Percentiles rank a stretch among this genome's conserved stretches.
phyloP scores from a whole-genome alignment of 768 basidiomycete genomes.

The Mycena alexandri region DNA sequence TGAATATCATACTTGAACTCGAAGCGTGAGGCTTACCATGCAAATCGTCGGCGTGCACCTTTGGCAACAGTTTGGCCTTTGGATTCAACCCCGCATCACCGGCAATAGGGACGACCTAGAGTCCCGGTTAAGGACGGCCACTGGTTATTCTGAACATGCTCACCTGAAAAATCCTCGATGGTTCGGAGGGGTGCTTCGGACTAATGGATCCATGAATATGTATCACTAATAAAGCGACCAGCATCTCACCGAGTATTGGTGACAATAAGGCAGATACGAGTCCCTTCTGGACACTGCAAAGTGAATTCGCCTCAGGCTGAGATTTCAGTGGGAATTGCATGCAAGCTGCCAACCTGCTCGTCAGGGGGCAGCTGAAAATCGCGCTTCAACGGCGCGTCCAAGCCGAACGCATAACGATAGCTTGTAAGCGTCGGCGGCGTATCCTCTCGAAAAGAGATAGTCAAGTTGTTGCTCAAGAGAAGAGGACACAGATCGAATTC shows the following conservation, averaged over 20 bases:
- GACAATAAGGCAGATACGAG: slow-evolving; percentile 49
- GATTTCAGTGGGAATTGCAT: not conserved
- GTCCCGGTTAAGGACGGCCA: too few relatives aligned
- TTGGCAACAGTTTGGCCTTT: slow-evolving; percentile 38
- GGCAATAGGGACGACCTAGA: slow-evolving; percentile 44
- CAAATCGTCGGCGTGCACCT: slow-evolving; percentile 32
- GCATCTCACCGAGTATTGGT: slow-evolving; percentile 39
- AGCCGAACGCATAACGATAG: slow-evolving; percentile 44
- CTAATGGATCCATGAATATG: slow-evolving; percentile 43
- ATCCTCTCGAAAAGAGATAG: slow-evolving; percentile 40
- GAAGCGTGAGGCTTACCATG: slow-evolving; percentile 28
- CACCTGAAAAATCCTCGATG: slow-evolving; percentile 50
- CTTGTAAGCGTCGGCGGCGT: slow-evolving; percentile 49
- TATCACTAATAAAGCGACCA: too few relatives aligned
- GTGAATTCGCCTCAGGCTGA: not conserved
- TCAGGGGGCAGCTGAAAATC: slow-evolving; percentile 48
- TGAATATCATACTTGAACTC: not conserved
- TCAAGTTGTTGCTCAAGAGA: slow-evolving; percentile 29
- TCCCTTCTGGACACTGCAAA: slow-evolving; percentile 47
- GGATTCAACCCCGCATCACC: slow-evolving; percentile 34
- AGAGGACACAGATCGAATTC: slow-evolving; percentile 48
- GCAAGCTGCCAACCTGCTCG: slow-evolving; percentile 43
- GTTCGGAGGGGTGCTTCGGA: slow-evolving; percentile 50
- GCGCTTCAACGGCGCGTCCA: slow-evolving; percentile 39
- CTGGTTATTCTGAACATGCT: not conserved